A percentile compares a stretch with the other conserved stretches of the same genome.
Evolutionary conservation across 208 protist species (phyloP).

Genomic region (Tritrichomonas foetus): DNA sequence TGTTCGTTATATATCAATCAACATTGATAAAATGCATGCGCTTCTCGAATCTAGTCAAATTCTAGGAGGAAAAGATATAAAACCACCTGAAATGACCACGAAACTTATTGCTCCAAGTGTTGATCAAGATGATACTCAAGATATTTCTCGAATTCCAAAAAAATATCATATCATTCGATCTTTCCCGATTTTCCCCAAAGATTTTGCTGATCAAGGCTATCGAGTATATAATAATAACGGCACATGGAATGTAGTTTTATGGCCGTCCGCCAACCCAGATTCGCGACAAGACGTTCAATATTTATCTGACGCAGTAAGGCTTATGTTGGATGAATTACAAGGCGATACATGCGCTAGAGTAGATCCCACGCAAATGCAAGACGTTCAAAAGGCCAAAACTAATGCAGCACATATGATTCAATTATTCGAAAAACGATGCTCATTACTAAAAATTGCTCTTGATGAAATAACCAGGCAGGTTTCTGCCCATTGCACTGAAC

Average conservation of each 20-base stretch:
- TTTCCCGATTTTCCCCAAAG: constrained; percentile 35
- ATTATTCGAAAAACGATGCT: neutral
- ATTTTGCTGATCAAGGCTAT: constrained; percentile 36
- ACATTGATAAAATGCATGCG: too few relatives aligned
- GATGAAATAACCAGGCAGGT: constrained; percentile 23
- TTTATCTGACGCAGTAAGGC: neutral
- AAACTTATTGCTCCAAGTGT: neutral
- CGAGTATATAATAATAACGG: constrained; percentile 12
- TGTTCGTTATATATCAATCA: too few relatives aligned
- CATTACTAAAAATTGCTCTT: constrained; percentile 26
- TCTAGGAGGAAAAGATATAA: too few relatives aligned
- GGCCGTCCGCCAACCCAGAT: constrained; percentile 30
- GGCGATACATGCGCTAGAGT: neutral
- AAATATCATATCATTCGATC: constrained; percentile 21
- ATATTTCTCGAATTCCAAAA: constrained; percentile 23
- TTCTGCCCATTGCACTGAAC: neutral
- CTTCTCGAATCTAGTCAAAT: too few relatives aligned
- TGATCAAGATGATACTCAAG: neutral
- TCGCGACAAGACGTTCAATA: neutral
- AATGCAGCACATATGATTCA: constrained; percentile 1
- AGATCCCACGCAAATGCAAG: neutral
- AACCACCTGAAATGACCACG: neutral
- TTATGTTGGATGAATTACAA: constrained; percentile 39
- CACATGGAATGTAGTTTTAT: neutral
- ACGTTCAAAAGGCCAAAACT: constrained; percentile 17